phyloP scores from a whole-genome alignment of 2,329 filamentous ascomycete species.

The Parafenestella ontariensis region DNA sequence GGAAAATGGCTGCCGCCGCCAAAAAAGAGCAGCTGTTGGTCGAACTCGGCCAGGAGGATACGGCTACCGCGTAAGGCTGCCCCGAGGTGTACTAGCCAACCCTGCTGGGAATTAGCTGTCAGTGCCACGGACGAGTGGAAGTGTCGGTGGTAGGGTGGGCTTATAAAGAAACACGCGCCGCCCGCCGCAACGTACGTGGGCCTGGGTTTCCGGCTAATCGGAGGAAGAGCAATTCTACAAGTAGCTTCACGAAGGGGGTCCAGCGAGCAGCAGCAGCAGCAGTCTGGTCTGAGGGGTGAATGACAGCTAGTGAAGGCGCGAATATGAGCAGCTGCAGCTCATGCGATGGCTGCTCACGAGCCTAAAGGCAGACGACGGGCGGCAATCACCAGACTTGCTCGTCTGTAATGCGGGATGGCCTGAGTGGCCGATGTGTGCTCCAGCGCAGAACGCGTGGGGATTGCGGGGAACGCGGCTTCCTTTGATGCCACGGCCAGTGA shows the following conservation, averaged over 20 bases:
- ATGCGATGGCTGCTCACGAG: conserved; percentile 29
- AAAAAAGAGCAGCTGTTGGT: conserved; percentile 24
- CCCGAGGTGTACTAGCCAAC: conserved; percentile 42
- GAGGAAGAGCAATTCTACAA: conserved; percentile 18
- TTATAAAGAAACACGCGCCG: conserved; percentile 30
- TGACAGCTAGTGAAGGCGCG: background rate
- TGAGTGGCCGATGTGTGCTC: conserved; percentile 10
- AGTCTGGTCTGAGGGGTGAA: background rate
- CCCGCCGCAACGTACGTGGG: conserved; percentile 25
- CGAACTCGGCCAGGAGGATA: conserved; percentile 48
- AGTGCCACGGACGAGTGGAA: conserved; percentile 50
- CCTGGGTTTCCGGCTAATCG: conserved; percentile 39
- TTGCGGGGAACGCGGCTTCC: conserved; percentile 11
- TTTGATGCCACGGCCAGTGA: conserved; percentile 12
- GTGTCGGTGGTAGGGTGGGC: conserved; percentile 34
- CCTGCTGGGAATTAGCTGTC: conserved; percentile 34
- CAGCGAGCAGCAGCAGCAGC: conserved; percentile 5
- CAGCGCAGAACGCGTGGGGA: conserved; percentile 20
- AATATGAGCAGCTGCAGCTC: background rate
- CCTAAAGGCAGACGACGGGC: background rate
- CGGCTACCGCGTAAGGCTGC: conserved; percentile 28
- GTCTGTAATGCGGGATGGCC: conserved; percentile 7
- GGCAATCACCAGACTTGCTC: conserved; percentile 14
- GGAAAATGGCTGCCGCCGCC: conserved; percentile 38
- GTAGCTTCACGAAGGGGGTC: conserved; percentile 6